These are phyloP conservation scores for Wickerhamiella pararugosa DNA, from an alignment of 1,139 yeast species.

Conservation along the genomic window DNA sequence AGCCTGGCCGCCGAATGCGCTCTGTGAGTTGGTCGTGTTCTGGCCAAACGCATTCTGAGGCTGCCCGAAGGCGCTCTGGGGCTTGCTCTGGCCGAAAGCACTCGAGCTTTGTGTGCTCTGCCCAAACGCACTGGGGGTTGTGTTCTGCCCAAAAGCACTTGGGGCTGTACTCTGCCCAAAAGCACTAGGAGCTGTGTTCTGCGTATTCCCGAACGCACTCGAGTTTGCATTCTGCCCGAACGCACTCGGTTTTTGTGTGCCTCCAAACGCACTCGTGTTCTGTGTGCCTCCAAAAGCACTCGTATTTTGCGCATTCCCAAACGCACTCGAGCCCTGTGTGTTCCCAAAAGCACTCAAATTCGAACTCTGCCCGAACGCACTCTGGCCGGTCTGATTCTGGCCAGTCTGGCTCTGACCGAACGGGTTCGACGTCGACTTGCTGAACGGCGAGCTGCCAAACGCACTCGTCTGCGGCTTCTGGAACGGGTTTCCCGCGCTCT, in stretches of 20 bases:
- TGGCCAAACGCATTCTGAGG: constrained; percentile 7
- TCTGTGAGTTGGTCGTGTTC: neutral
- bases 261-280: neutral
- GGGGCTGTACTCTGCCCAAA: neutral
- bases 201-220: neutral
- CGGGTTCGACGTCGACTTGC: constrained; percentile 2
- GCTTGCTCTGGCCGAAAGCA: neutral
- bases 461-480: constrained; percentile 10
- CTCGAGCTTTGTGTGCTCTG: neutral
- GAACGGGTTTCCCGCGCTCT: neutral
- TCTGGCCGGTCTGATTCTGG: neutral
- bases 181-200: neutral
- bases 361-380: neutral
- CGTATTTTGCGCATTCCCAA: too few species aligned
- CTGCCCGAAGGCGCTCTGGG: too few species aligned
- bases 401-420: neutral
- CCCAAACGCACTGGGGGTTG: constrained; percentile 7
- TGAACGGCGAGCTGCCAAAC: constrained; percentile 10
- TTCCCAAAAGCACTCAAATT: constrained; percentile 5
- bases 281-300: neutral
- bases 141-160: neutral
- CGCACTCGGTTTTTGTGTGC: neutral
- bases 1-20: too few species aligned
- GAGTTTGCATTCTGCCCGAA: neutral
- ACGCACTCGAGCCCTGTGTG: neutral